A percentile compares a stretch with the other conserved stretches of the same genome.
Conservation (phyloP, 495 filamentous ascomycete genomes). For the Xylaria scruposa region DNA sequence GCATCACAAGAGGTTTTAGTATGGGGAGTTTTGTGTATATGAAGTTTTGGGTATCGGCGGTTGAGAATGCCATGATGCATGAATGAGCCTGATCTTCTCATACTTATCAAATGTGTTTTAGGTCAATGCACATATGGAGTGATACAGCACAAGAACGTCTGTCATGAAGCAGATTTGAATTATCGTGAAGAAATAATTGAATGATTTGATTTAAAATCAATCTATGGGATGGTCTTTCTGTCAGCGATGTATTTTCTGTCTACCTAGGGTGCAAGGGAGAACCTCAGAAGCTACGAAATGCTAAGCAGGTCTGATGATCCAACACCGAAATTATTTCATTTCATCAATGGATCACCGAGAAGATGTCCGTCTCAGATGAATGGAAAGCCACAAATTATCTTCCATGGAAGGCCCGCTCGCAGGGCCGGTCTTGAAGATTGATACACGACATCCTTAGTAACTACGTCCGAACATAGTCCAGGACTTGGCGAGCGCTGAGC, state of each 20-base stretch:
- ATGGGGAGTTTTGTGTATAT: slow-evolving; percentile 10
- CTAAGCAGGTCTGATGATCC: slow-evolving; percentile 5
- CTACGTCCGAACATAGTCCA: slow-evolving; percentile 88
- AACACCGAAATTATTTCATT: neutral
- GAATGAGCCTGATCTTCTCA: neutral
- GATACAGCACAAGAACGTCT: neutral
- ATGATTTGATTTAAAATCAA: neutral
- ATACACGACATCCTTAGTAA: slow-evolving; percentile 46
- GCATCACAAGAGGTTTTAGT: neutral
- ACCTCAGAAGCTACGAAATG: slow-evolving; percentile 17
- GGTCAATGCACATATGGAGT: neutral
- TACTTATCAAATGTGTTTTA: no score
- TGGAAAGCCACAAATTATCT: neutral
- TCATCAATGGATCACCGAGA: neutral
- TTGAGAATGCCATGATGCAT: neutral
- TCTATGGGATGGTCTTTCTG: neutral
- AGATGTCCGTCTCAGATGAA: neutral
- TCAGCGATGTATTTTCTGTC: neutral
- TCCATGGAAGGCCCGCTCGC: neutral
- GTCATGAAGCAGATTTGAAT: neutral
- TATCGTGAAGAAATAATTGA: neutral
- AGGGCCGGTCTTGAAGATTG: neutral
- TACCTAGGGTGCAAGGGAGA: neutral
- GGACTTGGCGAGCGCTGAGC: slow-evolving; percentile 70
- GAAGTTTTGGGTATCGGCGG: neutral